Conservation (phyloP, 345 rosid species). For the Excoecaria cochinchinensis region DNA sequence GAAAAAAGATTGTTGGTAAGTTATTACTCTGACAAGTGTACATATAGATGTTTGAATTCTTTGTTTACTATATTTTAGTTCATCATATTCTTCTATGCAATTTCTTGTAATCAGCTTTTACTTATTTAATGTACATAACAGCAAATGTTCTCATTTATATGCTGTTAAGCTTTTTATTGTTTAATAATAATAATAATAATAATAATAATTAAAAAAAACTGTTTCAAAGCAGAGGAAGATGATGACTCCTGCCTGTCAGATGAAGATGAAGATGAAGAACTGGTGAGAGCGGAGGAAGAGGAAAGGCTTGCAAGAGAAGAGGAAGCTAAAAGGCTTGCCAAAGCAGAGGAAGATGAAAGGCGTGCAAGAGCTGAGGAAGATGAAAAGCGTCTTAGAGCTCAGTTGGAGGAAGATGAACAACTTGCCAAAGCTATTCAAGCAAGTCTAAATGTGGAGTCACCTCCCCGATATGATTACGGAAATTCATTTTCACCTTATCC, state of each 20-base stretch:
- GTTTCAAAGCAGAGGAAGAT: constrained; percentile 23
- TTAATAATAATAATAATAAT: not conserved
- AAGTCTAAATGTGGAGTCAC: constrained; percentile 57
- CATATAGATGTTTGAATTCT: not conserved
- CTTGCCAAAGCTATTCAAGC: constrained; percentile 91
- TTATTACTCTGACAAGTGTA: not conserved
- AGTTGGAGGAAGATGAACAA: constrained; percentile 84
- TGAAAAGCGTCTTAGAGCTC: constrained; percentile 45
- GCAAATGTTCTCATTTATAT: not conserved
- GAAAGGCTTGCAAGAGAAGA: constrained; percentile 22
- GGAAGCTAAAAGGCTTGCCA: constrained; percentile 32
- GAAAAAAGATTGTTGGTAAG: constrained; percentile 79
- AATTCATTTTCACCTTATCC: constrained; percentile 54
- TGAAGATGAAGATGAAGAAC: constrained; percentile 17
- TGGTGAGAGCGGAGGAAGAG: constrained; percentile 33
- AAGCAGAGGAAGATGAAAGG: constrained; percentile 38
- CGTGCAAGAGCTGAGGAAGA: constrained; percentile 43
- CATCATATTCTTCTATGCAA: not conserved
- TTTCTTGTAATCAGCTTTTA: not conserved
- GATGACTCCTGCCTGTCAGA: constrained; percentile 36
- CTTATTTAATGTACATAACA: not conserved
- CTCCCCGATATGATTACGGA: constrained; percentile 51
- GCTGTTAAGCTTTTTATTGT: not conserved
- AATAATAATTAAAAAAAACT: too few species aligned
- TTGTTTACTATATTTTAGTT: not conserved